These are phyloP conservation scores for Verbascum thapsus DNA, from an alignment of 257 asterid species.

Conservation along the genomic window DNA sequence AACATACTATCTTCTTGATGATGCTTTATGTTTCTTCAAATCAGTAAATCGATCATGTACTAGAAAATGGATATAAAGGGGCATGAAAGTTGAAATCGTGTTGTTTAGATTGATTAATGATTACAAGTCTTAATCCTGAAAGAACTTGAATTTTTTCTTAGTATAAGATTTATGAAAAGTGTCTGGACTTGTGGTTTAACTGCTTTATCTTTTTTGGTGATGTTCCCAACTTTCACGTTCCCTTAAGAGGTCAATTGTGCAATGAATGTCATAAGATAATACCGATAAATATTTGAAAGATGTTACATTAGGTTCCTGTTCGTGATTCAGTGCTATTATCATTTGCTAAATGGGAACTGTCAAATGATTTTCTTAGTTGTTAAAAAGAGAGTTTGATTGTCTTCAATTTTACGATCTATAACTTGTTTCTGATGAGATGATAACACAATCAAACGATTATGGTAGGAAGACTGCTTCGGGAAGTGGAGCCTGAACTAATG, in stretches of 20 bases:
- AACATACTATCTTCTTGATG: constrained; percentile 1
- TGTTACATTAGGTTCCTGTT: not conserved
- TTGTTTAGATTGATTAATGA: no score
- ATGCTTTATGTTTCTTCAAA: no score
- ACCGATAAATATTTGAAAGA: not conserved
- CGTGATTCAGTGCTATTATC: not conserved
- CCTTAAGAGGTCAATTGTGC: not conserved
- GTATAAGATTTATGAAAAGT: no score
- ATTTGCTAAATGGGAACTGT: not conserved
- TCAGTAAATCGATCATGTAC: no score
- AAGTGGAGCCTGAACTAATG: constrained; percentile 68
- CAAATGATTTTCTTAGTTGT: not conserved
- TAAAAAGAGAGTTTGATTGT: not conserved
- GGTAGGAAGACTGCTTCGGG: constrained; percentile 72
- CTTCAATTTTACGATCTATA: not conserved
- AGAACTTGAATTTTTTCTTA: constrained; percentile 5
- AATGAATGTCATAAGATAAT: not conserved
- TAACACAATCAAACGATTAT: constrained; percentile 27
- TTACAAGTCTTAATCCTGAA: not conserved
- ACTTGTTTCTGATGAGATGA: constrained; percentile 3
- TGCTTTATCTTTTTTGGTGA: not conserved
- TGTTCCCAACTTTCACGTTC: not conserved
- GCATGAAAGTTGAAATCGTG: no score
- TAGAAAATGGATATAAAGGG: no score
- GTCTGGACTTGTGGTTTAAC: constrained; percentile 6